phyloP scores from a whole-genome alignment of 345 rosid genomes.

The Capsella bursapastoris region DNA sequence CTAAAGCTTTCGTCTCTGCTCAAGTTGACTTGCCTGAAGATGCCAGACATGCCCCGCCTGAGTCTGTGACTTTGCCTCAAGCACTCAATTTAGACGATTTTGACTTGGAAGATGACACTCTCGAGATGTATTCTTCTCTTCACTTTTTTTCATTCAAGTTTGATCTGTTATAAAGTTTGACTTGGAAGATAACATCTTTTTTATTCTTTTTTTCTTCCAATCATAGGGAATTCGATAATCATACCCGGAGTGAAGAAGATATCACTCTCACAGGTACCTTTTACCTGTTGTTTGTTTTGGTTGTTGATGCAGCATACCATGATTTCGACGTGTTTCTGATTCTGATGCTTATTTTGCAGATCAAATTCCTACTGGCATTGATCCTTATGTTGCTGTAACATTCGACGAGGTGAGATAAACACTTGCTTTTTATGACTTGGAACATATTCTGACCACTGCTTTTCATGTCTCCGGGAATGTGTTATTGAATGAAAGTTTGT shows the following conservation, averaged over 20 bases:
- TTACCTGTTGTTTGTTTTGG: background rate
- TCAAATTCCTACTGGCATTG: conserved; percentile 66
- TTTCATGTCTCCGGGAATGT: background rate
- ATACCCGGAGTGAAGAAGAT: conserved; percentile 62
- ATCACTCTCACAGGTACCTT: conserved; percentile 69
- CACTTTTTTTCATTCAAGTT: background rate
- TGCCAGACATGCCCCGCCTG: conserved; percentile 66
- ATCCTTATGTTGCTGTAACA: conserved; percentile 67
- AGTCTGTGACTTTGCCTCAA: conserved; percentile 74
- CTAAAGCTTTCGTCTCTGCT: conserved; percentile 57
- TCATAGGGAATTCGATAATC: conserved; percentile 57
- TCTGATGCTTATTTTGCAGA: conserved; percentile 43
- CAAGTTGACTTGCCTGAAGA: conserved; percentile 75
- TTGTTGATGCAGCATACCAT: background rate
- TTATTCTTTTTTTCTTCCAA: background rate
- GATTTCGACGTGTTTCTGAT: conserved; percentile 8
- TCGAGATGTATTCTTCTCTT: conserved; percentile 46
- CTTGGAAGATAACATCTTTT: background rate
- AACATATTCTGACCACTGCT: conserved; percentile 2
- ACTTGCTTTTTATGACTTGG: background rate
- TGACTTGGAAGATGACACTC: conserved; percentile 51
- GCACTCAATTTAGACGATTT: conserved; percentile 72
- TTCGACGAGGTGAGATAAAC: conserved; percentile 65
- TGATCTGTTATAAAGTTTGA: conserved; percentile 1
- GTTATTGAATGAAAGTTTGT: conserved; percentile 5